These are phyloP conservation scores for Podospora australis DNA, from an alignment of 495 filamentous ascomycete species.

Conservation along the genomic window DNA sequence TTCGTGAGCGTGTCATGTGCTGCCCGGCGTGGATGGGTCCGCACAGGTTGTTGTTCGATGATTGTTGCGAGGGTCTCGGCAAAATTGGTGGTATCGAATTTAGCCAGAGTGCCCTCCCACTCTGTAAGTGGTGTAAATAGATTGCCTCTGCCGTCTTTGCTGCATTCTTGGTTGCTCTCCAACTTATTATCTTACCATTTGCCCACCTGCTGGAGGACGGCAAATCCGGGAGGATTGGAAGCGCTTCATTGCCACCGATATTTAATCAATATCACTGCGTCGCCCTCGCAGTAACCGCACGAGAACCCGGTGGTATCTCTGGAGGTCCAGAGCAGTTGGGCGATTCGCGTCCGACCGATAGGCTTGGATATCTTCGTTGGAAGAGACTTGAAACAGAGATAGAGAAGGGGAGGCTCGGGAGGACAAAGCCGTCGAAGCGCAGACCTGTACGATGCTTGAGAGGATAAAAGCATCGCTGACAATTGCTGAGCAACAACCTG, in stretches of 20 bases:
- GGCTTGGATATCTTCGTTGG: too few species aligned
- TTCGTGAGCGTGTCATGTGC: conserved; percentile 21
- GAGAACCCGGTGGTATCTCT: too few species aligned
- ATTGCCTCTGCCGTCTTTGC: conserved; percentile 30
- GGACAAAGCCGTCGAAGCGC: too few species aligned
- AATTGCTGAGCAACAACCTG: too few species aligned
- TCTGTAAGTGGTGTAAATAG: conserved; percentile 24
- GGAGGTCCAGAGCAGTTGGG: too few species aligned
- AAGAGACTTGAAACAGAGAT: too few species aligned
- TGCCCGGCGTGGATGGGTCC: conserved; percentile 11
- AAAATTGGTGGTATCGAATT: conserved; percentile 26
- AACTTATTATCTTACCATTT: conserved; percentile 9
- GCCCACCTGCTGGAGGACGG: conserved; percentile 5
- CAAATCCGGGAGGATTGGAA: conserved; percentile 6
- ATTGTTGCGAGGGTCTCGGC: conserved; percentile 21
- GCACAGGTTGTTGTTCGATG: conserved; percentile 9
- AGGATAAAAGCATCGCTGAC: not conserved
- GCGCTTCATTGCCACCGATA: conserved; percentile 13
- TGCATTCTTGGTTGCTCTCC: conserved; percentile 19
- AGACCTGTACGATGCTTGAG: too few species aligned
- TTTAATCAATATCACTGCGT: conserved; percentile 21
- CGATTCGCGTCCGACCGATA: too few species aligned
- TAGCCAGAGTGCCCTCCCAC: conserved; percentile 29
- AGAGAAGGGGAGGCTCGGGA: too few species aligned
- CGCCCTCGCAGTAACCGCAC: not conserved